A percentile compares a stretch with the other conserved stretches of the same genome.
Conservation (phyloP, 225 moss, liverwort and hornwort genomes). For the Anthoceros angustus region DNA sequence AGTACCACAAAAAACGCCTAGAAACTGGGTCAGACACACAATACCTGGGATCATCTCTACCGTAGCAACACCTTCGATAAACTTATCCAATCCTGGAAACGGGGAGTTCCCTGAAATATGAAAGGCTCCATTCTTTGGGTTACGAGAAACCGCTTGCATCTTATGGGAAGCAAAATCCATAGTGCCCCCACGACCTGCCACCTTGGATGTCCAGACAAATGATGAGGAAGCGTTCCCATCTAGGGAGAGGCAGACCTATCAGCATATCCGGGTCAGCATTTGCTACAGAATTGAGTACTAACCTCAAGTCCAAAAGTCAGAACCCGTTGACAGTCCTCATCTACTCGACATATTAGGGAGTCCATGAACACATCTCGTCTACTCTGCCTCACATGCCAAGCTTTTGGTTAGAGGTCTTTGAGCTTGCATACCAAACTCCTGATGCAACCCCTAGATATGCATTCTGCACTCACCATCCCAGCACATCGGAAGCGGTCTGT, state of each 20-base stretch:
- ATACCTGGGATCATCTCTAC: slow-evolving; percentile 61
- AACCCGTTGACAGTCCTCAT: slow-evolving; percentile 53
- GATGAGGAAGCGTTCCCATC: not conserved
- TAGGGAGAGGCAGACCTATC: too few species aligned
- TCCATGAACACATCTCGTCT: slow-evolving; percentile 52
- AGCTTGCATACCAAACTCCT: not conserved
- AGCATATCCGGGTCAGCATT: too few species aligned
- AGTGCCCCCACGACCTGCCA: slow-evolving; percentile 51
- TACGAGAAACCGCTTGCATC: slow-evolving; percentile 15
- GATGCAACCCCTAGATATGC: not conserved
- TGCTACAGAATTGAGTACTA: not conserved
- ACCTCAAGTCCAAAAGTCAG: slow-evolving; percentile 75
- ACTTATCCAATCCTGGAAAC: slow-evolving; percentile 60
- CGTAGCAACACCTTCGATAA: slow-evolving; percentile 67
- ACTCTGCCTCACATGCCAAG: slow-evolving; percentile 19
- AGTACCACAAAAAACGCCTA: too few species aligned
- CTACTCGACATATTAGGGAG: slow-evolving; percentile 72
- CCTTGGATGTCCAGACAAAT: slow-evolving; percentile 11
- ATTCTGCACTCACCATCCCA: slow-evolving; percentile 22
- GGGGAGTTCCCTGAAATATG: slow-evolving; percentile 73
- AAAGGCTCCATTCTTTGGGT: slow-evolving; percentile 21
- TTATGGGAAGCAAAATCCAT: slow-evolving; percentile 44
- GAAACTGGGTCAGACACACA: not conserved
- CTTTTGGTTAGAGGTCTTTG: not conserved
- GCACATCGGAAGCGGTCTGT: slow-evolving; percentile 51